These are phyloP conservation scores for Oleoguttula mirabilis DNA, from an alignment of 495 filamentous ascomycete species.

Conservation along the genomic window DNA sequence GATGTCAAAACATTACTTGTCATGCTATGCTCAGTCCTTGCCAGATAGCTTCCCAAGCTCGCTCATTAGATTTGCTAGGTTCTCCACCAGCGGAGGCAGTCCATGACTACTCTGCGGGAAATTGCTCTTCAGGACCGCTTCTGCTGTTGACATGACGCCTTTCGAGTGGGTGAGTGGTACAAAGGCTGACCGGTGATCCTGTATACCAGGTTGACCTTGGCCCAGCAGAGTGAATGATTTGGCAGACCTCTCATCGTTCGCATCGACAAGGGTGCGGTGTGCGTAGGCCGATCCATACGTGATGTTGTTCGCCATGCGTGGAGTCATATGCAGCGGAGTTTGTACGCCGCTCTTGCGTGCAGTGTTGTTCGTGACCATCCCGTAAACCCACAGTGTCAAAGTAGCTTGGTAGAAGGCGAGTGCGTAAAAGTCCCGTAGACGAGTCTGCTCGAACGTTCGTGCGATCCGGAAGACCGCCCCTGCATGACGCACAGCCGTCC, in stretches of 20 bases:
- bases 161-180: conserved; percentile 2
- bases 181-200: background rate
- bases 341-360: conserved; percentile 5
- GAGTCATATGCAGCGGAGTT: background rate
- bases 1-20: too few relatives aligned
- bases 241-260: background rate
- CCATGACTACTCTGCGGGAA: conserved; percentile 6
- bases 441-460: conserved; percentile 33
- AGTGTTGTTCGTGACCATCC: conserved; percentile 24
- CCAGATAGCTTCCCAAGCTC: conserved; percentile 17
- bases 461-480: conserved; percentile 47
- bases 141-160: conserved; percentile 7
- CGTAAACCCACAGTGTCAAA: conserved; percentile 48
- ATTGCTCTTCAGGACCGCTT: conserved; percentile 5
- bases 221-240: conserved; percentile 9
- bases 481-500: conserved; percentile 48
- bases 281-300: background rate
- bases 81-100: conserved; percentile 39
- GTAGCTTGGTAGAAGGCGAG: conserved; percentile 47
- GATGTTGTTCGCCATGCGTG: background rate
- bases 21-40: too few relatives aligned
- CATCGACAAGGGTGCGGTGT: background rate
- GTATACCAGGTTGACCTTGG: conserved; percentile 3
- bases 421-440: conserved; percentile 45
- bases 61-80: conserved; percentile 41